phyloP scores from a whole-genome alignment of 1,284 basidiomycete genomes.

The Grifola frondosa region DNA sequence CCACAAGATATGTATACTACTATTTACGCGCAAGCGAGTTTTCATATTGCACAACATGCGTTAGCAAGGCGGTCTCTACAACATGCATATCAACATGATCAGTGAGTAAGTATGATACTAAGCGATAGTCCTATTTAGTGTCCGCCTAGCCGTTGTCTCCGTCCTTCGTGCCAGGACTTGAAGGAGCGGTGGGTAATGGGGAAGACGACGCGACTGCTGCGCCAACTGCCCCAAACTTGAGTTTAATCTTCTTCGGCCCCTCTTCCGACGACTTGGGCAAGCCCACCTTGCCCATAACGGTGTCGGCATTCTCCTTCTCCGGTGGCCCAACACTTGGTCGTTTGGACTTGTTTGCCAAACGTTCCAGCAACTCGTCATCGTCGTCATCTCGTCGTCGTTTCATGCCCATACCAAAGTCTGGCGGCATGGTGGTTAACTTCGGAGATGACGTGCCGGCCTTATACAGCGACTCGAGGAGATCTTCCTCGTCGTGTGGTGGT shows the following conservation, averaged over 20 bases:
- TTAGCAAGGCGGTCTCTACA: slow-evolving; percentile 24
- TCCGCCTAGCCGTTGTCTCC: slow-evolving; percentile 63
- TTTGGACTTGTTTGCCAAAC: slow-evolving; percentile 55
- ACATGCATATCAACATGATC: slow-evolving; percentile 23
- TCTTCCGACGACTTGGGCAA: slow-evolving; percentile 55
- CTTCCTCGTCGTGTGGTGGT: slow-evolving; percentile 50
- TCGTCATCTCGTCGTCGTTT: slow-evolving; percentile 80
- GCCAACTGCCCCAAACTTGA: slow-evolving; percentile 60
- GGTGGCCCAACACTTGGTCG: slow-evolving; percentile 42
- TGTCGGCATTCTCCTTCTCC: slow-evolving; percentile 44
- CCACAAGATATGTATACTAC: slow-evolving; percentile 29
- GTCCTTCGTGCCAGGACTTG: slow-evolving; percentile 70
- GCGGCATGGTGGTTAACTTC: slow-evolving; percentile 39
- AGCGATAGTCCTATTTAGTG: slow-evolving; percentile 10
- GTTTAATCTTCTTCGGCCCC: slow-evolving; percentile 75
- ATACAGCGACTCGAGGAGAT: slow-evolving; percentile 51
- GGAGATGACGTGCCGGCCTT: slow-evolving; percentile 43
- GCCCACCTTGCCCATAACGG: slow-evolving; percentile 14
- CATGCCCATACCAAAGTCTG: slow-evolving; percentile 45
- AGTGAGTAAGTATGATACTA: slow-evolving; percentile 15
- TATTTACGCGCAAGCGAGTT: slow-evolving; percentile 22
- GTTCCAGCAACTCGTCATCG: slow-evolving; percentile 65
- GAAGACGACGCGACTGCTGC: slow-evolving; percentile 39
- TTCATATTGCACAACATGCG: slow-evolving; percentile 20
- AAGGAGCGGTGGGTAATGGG: slow-evolving; percentile 36